Evolutionary conservation across 2,329 filamentous ascomycete genomes (phyloP).

Genomic region (Colletotrichum neosansevieriae): DNA sequence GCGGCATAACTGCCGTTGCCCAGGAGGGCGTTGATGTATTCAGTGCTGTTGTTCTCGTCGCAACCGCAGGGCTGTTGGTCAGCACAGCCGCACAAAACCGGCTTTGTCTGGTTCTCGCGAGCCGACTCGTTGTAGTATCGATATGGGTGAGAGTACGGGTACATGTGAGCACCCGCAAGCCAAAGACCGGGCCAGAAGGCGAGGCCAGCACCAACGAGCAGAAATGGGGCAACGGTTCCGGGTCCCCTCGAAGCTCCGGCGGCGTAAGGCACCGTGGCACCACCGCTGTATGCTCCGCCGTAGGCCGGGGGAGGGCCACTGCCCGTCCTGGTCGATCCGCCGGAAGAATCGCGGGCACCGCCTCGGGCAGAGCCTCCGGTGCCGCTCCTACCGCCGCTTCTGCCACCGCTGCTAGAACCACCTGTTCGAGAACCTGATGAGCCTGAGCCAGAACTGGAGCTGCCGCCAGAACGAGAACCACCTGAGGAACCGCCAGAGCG

Average conservation of each 20-base stretch:
- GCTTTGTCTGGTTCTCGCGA: constrained; percentile 67
- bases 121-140: constrained; percentile 59
- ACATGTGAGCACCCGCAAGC: constrained; percentile 62
- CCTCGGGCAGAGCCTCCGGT: constrained; percentile 35
- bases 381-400: constrained; percentile 31
- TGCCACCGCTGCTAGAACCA: constrained; percentile 30
- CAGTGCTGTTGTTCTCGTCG: constrained; percentile 54
- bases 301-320: constrained; percentile 68
- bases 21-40: constrained; percentile 72
- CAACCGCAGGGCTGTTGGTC: constrained; percentile 65
- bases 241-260: constrained; percentile 55
- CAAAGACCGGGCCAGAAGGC: constrained; percentile 75
- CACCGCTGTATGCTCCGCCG: constrained; percentile 77
- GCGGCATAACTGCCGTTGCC: constrained; percentile 66
- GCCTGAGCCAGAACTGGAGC: constrained; percentile 30
- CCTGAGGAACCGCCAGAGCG: constrained; percentile 42
- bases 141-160: constrained; percentile 71
- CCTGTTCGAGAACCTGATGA: constrained; percentile 41
- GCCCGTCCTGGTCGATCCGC: constrained; percentile 68
- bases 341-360: constrained; percentile 49
- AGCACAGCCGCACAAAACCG: constrained; percentile 72
- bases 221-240: constrained; percentile 58
- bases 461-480: constrained; percentile 23
- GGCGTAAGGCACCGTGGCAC: constrained; percentile 70
- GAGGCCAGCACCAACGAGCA: constrained; percentile 62